Evolutionary conservation across 75 land plant species (phyloP).

Genomic region (Cryptomeria japonica): DNA sequence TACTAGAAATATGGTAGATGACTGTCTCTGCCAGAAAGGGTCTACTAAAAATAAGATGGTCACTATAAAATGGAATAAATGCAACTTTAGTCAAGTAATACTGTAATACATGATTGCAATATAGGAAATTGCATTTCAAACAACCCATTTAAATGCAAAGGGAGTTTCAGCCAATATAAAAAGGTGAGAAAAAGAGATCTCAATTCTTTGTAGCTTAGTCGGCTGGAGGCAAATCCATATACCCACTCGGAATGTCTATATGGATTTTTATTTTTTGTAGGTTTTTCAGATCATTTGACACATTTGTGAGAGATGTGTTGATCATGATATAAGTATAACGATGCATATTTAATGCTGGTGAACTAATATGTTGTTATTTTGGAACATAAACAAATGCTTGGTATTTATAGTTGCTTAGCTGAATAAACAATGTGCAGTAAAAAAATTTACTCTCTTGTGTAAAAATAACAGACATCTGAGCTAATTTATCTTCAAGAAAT

Average conservation of each 20-base stretch:
- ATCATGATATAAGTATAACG: not conserved
- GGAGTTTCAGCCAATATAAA: not conserved
- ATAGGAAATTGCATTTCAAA: not conserved
- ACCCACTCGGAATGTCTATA: not conserved
- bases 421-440: not conserved
- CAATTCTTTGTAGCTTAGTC: not conserved
- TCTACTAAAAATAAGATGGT: not conserved
- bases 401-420: not conserved
- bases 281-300: not conserved
- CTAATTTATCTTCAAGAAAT: too few species aligned
- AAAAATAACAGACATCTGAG: not conserved
- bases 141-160: not conserved
- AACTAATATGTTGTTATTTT: not conserved
- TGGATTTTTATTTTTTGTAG: not conserved
- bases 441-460: not conserved
- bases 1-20: conserved; percentile 6
- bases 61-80: not conserved
- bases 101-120: not conserved
- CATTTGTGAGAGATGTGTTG: not conserved
- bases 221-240: not conserved
- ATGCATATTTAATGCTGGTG: not conserved
- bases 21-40: conserved; percentile 66
- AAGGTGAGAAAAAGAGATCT: not conserved
- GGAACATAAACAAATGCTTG: not conserved
- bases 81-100: not conserved